Percentiles rank a stretch among this genome's conserved stretches.
Evolutionary conservation across 192 early-diverging fungal genomes (phyloP).

Genomic region (Powellomyces hirtus): DNA sequence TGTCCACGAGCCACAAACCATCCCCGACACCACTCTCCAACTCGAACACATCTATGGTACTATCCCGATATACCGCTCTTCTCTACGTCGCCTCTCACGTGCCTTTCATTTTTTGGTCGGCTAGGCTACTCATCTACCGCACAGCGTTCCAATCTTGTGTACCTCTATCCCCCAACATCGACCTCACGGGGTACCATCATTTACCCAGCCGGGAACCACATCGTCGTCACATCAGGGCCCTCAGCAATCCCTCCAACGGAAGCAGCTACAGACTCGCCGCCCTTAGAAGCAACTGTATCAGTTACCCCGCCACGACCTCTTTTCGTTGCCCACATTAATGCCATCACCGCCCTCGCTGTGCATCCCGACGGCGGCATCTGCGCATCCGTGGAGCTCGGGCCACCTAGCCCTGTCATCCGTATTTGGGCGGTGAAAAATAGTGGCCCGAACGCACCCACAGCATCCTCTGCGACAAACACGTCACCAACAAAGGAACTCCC

Average conservation of each 20-base stretch:
- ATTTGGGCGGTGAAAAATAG: constrained; percentile 4
- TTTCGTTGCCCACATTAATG: background rate
- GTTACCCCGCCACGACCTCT: background rate
- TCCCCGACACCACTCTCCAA: constrained; percentile 3
- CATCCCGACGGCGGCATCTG: constrained; percentile 18
- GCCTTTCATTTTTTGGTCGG: background rate
- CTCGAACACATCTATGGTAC: constrained; percentile 30
- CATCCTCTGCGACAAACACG: background rate
- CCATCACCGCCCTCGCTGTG: constrained; percentile 17
- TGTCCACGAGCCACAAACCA: background rate
- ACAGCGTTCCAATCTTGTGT: constrained; percentile 12
- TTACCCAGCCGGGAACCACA: constrained; percentile 20
- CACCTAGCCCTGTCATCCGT: background rate
- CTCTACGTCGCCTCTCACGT: background rate
- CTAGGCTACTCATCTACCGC: constrained; percentile 16
- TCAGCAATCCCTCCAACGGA: background rate
- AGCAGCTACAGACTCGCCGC: background rate
- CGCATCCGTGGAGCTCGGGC: constrained; percentile 16
- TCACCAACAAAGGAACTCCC: too few species aligned
- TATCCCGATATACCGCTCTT: background rate
- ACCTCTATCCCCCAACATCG: constrained; percentile 20
- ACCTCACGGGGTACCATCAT: background rate
- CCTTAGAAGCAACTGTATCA: background rate
- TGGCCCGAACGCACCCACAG: background rate
- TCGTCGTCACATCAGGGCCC: constrained; percentile 5